phyloP scores from a whole-genome alignment of 148 eudicot species.

The Simmondsia chinensis region DNA sequence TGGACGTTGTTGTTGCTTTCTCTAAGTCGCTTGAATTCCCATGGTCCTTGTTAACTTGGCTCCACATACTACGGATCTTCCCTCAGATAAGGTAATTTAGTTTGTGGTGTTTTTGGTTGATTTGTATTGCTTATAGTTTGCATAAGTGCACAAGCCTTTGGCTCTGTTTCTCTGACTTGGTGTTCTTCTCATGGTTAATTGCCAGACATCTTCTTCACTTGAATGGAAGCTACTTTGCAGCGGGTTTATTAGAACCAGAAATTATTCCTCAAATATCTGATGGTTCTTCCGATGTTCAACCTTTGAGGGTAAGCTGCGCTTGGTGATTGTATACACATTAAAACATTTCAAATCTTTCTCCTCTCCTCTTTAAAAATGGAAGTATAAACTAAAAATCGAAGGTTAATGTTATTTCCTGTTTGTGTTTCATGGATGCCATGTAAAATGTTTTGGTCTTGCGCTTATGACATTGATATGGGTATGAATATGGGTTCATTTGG shows the following conservation, averaged over 20 bases:
- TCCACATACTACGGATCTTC: conserved; percentile 21
- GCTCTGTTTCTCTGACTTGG: background rate
- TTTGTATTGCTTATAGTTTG: background rate
- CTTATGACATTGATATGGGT: background rate
- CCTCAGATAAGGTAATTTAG: conserved; percentile 25
- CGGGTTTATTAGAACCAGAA: conserved; percentile 62
- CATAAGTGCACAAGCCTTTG: background rate
- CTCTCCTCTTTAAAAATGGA: background rate
- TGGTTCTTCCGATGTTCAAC: conserved; percentile 27
- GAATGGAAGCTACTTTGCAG: conserved; percentile 60
- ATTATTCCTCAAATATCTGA: conserved; percentile 18
- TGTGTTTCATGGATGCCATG: too few relatives aligned
- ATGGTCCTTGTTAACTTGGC: conserved; percentile 34
- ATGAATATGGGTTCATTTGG: background rate
- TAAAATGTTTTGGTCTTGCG: too few relatives aligned
- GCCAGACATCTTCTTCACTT: conserved; percentile 47
- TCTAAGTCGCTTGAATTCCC: conserved; percentile 54
- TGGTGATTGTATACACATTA: too few relatives aligned
- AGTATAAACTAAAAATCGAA: too few relatives aligned
- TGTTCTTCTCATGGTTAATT: background rate
- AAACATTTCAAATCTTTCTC: background rate
- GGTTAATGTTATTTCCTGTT: too few relatives aligned
- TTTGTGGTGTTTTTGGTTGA: background rate
- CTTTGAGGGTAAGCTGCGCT: conserved; percentile 31
- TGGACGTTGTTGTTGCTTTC: conserved; percentile 40